Percentiles rank a stretch among this genome's conserved stretches.
Conservation (phyloP, 192 early-diverging fungal species). For the Podochytrium sp. region DNA sequence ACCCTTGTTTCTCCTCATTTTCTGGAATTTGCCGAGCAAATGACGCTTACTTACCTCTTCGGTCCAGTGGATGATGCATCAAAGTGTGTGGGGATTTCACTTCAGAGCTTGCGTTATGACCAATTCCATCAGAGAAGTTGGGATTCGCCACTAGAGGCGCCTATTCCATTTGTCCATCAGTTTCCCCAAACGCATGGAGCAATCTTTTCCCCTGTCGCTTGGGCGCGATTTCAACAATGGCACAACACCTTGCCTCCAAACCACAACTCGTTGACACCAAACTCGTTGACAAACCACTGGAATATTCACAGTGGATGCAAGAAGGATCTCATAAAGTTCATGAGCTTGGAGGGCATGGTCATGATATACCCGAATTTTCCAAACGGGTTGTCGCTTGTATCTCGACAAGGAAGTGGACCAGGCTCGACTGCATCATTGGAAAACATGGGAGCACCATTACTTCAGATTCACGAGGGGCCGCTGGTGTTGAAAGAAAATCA, state of each 20-base stretch:
- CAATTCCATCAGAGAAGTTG: constrained; percentile 8
- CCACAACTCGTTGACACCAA: constrained; percentile 17
- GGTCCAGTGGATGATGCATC: neutral
- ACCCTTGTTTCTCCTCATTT: constrained; percentile 29
- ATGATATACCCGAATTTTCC: constrained; percentile 28
- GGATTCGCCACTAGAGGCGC: neutral
- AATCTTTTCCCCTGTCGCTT: constrained; percentile 6
- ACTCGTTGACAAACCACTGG: constrained; percentile 32
- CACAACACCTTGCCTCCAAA: neutral
- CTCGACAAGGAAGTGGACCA: neutral
- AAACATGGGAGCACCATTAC: neutral
- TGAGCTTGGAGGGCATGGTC: neutral
- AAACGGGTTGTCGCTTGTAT: neutral
- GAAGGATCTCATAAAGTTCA: constrained; percentile 26
- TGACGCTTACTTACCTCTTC: neutral
- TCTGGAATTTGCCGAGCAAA: constrained; percentile 28
- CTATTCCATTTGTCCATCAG: neutral
- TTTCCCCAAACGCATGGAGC: constrained; percentile 15
- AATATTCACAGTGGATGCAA: neutral
- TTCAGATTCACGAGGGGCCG: neutral
- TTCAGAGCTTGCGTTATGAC: constrained; percentile 18
- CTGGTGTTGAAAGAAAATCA: neutral
- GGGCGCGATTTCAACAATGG: constrained; percentile 23
- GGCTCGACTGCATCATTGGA: neutral
- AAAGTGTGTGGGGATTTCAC: constrained; percentile 20